Evolutionary conservation across 2,329 filamentous ascomycete species (phyloP).

Genomic region (Diaporthe aspalathi): DNA sequence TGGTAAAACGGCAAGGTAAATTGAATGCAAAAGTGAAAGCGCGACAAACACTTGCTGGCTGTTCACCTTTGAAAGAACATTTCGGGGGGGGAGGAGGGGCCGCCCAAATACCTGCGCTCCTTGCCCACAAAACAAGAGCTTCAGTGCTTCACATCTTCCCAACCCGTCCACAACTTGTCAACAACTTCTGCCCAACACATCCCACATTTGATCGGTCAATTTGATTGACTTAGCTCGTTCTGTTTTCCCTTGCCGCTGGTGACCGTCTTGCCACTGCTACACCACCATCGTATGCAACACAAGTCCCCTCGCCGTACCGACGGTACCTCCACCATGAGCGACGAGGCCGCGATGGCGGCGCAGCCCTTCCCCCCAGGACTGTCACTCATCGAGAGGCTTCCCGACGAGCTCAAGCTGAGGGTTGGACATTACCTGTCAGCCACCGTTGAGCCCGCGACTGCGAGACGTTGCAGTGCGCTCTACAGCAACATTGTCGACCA

Average conservation of each 20-base stretch:
- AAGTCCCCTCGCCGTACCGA: neutral
- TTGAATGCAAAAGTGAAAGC: neutral
- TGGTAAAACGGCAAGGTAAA: neutral
- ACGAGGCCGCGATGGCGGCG: rapidly evolving
- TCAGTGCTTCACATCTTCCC: neutral
- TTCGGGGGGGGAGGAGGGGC: too few species aligned
- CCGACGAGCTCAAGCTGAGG: neutral
- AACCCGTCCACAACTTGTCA: neutral
- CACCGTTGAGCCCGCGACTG: neutral
- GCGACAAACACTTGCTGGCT: neutral
- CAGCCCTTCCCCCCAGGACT: neutral
- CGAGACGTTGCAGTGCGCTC: too few species aligned
- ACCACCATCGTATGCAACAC: neutral
- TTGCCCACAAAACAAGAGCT: neutral
- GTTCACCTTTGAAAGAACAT: neutral
- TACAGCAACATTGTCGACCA: too few species aligned
- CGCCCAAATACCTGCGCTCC: too few species aligned
- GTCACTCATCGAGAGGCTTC: neutral
- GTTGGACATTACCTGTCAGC: neutral
- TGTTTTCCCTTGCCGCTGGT: neutral
- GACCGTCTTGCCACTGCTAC: neutral
- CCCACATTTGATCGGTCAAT: neutral
- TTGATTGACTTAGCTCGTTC: neutral
- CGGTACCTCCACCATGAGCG: conserved; percentile 5
- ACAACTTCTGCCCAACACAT: too few species aligned